Evolutionary conservation across 768 basidiomycete species (phyloP).

Genomic region (Boletellus sp.): DNA sequence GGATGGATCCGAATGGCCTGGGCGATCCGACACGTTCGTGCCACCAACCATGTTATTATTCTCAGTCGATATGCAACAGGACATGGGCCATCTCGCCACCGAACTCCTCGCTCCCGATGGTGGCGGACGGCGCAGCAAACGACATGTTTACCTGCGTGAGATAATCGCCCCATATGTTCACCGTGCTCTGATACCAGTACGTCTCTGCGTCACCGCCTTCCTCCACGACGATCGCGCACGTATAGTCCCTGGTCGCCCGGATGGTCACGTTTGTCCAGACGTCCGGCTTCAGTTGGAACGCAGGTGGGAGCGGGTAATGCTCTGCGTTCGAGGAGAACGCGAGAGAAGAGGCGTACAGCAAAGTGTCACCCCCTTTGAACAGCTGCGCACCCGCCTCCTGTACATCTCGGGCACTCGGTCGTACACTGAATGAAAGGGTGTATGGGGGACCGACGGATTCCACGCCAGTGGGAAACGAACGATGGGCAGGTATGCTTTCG

Average conservation of each 20-base stretch:
- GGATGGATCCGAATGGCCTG: too few species aligned
- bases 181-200: constrained; percentile 34
- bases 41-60: too few species aligned
- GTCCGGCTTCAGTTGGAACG: constrained; percentile 25
- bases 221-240: constrained; percentile 29
- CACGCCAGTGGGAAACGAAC: constrained; percentile 28
- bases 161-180: constrained; percentile 41
- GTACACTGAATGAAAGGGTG: constrained; percentile 38
- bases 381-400: constrained; percentile 20
- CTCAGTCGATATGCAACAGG: constrained; percentile 21
- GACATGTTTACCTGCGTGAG: constrained; percentile 41
- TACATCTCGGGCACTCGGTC: constrained; percentile 22
- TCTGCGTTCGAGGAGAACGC: constrained; percentile 38
- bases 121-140: constrained; percentile 39
- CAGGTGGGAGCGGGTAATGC: constrained; percentile 34
- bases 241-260: constrained; percentile 35
- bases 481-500: constrained; percentile 7
- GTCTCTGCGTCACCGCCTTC: constrained; percentile 16
- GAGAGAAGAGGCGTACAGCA: constrained; percentile 35
- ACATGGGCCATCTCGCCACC: constrained; percentile 32
- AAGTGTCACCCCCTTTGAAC: constrained; percentile 36
- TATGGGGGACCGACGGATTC: constrained; percentile 44
- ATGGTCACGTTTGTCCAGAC: constrained; percentile 36
- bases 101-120: constrained; percentile 36
- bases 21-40: too few species aligned